phyloP scores from a whole-genome alignment of 1,139 yeast species.

The Taiozyma onychis region DNA sequence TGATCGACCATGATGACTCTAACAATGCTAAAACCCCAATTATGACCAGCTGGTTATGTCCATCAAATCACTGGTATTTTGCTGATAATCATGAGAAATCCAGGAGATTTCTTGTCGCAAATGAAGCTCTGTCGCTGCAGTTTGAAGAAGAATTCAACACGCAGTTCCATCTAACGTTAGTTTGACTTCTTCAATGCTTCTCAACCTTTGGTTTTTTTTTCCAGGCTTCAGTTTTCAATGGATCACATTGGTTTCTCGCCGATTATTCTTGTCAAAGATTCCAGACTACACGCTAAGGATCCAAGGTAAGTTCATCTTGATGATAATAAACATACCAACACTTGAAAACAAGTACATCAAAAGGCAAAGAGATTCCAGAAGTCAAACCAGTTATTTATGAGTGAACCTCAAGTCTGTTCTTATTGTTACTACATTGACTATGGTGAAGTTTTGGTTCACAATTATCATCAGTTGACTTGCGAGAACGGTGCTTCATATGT shows the following conservation, averaged over 20 bases:
- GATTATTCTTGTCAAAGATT: constrained; percentile 81
- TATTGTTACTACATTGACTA: constrained; percentile 80
- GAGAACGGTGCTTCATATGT: constrained; percentile 71
- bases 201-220: constrained; percentile 85
- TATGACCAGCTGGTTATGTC: constrained; percentile 57
- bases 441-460: constrained; percentile 80
- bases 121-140: constrained; percentile 40
- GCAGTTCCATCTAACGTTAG: constrained; percentile 54
- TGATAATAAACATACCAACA: constrained; percentile 62
- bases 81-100: constrained; percentile 73
- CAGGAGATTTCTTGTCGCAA: constrained; percentile 54
- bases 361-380: constrained; percentile 45
- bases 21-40: constrained; percentile 37
- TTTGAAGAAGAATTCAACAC: constrained; percentile 32
- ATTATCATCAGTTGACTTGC: constrained; percentile 70
- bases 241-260: constrained; percentile 85
- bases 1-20: constrained; percentile 46
- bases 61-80: constrained; percentile 60
- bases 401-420: constrained; percentile 78
- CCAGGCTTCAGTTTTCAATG: constrained; percentile 96
- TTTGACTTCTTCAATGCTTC: constrained; percentile 65
- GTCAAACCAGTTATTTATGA: constrained; percentile 77
- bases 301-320: constrained; percentile 53
- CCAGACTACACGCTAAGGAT: constrained; percentile 52
- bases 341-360: constrained; percentile 48